These are phyloP conservation scores for Termitomyces heimii DNA, from an alignment of 768 basidiomycete species.

Conservation along the genomic window DNA sequence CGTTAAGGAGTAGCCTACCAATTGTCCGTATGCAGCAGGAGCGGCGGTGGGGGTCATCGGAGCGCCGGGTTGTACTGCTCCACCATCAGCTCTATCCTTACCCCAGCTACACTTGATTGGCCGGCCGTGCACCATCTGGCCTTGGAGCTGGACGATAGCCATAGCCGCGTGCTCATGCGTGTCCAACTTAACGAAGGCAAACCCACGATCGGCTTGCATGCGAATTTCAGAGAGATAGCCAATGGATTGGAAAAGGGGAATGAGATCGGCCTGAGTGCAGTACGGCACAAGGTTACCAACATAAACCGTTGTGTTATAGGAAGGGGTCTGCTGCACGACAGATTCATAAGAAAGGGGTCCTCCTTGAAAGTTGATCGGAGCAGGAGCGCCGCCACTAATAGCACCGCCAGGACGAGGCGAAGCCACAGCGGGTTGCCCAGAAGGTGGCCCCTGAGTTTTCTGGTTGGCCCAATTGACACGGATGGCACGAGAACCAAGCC, in stretches of 20 bases:
- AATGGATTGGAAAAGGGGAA: constrained; percentile 97
- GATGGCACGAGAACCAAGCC: constrained; percentile 96
- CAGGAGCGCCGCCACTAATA: constrained; percentile 61
- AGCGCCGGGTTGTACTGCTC: constrained; percentile 41
- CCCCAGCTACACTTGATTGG: constrained; percentile 99
- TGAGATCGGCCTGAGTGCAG: constrained; percentile 94
- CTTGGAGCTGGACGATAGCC: constrained; percentile 96
- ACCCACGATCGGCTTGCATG: constrained; percentile 98
- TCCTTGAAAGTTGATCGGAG: constrained; percentile 87
- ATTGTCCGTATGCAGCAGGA: constrained; percentile 68
- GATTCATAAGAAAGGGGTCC: constrained; percentile 88
- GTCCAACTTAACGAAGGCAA: constrained; percentile 98
- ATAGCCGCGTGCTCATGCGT: constrained; percentile 97
- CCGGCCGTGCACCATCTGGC: constrained; percentile 94
- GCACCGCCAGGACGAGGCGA: constrained; percentile 37
- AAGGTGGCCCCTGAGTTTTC: constrained; percentile 78
- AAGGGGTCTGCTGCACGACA: constrained; percentile 90
- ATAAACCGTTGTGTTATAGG: constrained; percentile 95
- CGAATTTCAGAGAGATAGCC: constrained; percentile 98
- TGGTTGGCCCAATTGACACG: constrained; percentile 99
- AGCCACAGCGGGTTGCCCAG: constrained; percentile 18
- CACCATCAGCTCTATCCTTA: constrained; percentile 84
- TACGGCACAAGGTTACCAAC: constrained; percentile 98
- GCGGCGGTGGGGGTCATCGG: constrained; percentile 55
- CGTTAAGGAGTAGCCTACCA: constrained; percentile 45